Base-by-base conservation (phyloP, 768 basidiomycete species). In the Terana coerulea region DNA sequence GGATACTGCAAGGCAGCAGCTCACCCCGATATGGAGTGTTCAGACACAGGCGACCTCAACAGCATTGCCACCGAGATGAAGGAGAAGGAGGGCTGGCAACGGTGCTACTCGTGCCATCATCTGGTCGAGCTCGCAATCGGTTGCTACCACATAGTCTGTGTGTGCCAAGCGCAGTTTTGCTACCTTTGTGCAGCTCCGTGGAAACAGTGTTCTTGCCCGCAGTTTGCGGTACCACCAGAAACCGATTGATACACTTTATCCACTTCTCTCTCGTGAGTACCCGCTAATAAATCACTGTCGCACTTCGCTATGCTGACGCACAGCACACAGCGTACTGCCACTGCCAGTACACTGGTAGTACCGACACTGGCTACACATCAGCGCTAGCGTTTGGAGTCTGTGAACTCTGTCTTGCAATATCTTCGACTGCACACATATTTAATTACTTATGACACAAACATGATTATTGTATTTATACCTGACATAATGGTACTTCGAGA, bases 121-220 rank as follows among this genome's bases (percentile, higher is more conserved):
- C 17, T 63, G 14, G 60, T 63, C 11, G 60, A 59, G 35, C 35
- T 43, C 19, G 21, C 29, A 7, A 39, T 51, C 7, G 64, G 64
- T 3, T 64, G 64, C 52, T 56, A 57, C 40, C 64, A 64, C 46
- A 63, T 64, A 21, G 52, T 35, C 15, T 64, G 64, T 44, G 46
- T 57, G n/a, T 64, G 64, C 54, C 43, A 54, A 25, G 36, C 51
- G 33, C 57, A 66, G 50, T 67, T 66, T 48, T 67, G 65, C 52
- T 67, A 69, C 49, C 30, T 53, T 6, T 69, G 67, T 43, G 64
- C 51, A 8, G 56, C 53, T 30, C 21, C 40, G 35, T 67, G 64
- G 66, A 61, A 58, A 56, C 45, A 48, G 31, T 63, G 61, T 53
- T 22, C 21, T 8, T 66, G 63, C 34, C 50, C 54, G 10, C 46